Evolutionary conservation across 106 monocot genomes (phyloP).

Genomic region (Vanilla planifolia): DNA sequence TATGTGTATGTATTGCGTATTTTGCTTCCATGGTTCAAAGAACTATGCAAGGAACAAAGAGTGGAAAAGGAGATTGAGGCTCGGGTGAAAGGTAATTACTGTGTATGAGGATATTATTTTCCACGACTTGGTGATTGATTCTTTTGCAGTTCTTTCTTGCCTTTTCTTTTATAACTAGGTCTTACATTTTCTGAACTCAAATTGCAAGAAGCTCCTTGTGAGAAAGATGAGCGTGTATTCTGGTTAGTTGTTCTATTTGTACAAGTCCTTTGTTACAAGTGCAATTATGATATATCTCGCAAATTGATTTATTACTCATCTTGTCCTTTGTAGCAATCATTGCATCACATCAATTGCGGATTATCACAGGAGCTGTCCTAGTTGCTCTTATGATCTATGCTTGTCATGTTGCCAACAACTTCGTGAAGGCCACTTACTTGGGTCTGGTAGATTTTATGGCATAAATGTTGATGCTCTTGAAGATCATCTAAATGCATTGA

Average conservation of each 20-base stretch:
- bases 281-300: too few species aligned
- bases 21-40: conserved; percentile 58
- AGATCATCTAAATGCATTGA: neutral
- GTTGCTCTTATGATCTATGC: conserved; percentile 39
- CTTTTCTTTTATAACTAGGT: conserved; percentile 23
- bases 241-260: conserved; percentile 27
- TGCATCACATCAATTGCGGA: conserved; percentile 47
- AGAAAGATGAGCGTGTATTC: conserved; percentile 44
- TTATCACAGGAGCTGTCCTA: conserved; percentile 40
- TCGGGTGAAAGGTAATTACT: conserved; percentile 39
- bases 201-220: conserved; percentile 35
- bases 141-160: neutral
- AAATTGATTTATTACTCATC: neutral
- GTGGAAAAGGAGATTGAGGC: conserved; percentile 63
- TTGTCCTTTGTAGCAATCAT: conserved; percentile 23
- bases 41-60: conserved; percentile 41
- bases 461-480: neutral
- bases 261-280: neutral
- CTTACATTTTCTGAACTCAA: conserved; percentile 19
- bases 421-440: conserved; percentile 32
- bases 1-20: conserved; percentile 26
- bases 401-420: conserved; percentile 49
- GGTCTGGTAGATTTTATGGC: neutral
- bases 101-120: neutral
- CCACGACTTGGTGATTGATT: neutral